phyloP scores from a whole-genome alignment of 495 filamentous ascomycete species.

The Penicillium lagena region DNA sequence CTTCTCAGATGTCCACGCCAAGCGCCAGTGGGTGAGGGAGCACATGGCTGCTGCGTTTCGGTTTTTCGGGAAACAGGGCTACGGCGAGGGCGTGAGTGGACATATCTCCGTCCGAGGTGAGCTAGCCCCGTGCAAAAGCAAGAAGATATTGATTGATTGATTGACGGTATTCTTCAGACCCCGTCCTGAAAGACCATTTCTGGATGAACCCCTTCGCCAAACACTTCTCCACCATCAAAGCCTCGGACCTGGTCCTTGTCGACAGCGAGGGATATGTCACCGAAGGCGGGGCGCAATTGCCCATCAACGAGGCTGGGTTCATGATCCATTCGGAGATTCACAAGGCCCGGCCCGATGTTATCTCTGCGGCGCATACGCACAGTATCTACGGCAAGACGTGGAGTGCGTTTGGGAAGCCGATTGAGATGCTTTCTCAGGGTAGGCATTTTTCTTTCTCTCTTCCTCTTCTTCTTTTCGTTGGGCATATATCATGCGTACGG shows the following conservation, averaged over 20 bases:
- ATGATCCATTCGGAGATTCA: slow-evolving; percentile 56
- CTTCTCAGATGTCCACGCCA: slow-evolving; percentile 50
- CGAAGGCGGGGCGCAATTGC: slow-evolving; percentile 44
- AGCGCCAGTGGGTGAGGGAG: slow-evolving; percentile 64
- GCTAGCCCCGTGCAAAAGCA: neutral
- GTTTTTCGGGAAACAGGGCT: slow-evolving; percentile 62
- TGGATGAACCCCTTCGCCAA: slow-evolving; percentile 61
- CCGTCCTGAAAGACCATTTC: slow-evolving; percentile 38
- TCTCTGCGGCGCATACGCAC: slow-evolving; percentile 46
- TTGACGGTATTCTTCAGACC: slow-evolving; percentile 10
- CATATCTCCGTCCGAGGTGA: slow-evolving; percentile 50
- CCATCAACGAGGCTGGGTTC: slow-evolving; percentile 62
- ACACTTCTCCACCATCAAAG: slow-evolving; percentile 51
- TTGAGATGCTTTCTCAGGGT: slow-evolving; percentile 48
- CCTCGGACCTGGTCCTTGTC: slow-evolving; percentile 43
- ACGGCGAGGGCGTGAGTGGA: slow-evolving; percentile 64
- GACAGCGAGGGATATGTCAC: slow-evolving; percentile 43
- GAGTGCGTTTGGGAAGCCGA: slow-evolving; percentile 38
- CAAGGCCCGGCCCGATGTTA: slow-evolving; percentile 43
- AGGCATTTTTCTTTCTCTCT: neutral
- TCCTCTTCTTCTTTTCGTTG: no score
- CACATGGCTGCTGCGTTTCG: slow-evolving; percentile 68
- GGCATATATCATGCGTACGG: no score
- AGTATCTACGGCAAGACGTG: slow-evolving; percentile 40
- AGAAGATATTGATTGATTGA: no score